Evolutionary conservation across 306 rosid species (phyloP).

Genomic region (Dryas drummondii): DNA sequence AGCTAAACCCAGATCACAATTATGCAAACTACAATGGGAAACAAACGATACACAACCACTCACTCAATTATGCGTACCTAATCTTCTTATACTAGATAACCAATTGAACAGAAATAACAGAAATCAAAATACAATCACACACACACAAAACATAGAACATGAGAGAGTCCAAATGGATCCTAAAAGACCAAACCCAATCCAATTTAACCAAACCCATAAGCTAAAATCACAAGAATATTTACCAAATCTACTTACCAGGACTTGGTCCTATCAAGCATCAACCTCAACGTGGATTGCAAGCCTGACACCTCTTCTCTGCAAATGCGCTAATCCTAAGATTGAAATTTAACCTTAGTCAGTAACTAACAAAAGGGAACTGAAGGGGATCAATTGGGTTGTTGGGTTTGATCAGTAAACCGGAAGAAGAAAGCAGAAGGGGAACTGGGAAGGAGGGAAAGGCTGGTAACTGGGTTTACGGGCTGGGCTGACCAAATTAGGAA

Average conservation of each 20-base stretch:
- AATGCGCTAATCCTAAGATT: background rate
- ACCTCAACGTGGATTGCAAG: background rate
- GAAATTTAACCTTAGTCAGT: background rate
- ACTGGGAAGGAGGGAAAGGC: too few species aligned
- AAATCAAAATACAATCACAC: background rate
- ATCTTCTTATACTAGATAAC: background rate
- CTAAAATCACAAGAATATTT: background rate
- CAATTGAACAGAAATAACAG: background rate
- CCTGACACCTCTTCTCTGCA: background rate
- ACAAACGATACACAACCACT: too few species aligned
- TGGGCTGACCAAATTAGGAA: too few species aligned
- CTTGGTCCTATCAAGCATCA: too few species aligned
- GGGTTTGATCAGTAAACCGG: too few species aligned
- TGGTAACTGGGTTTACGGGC: too few species aligned
- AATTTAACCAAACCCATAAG: constrained; percentile 5
- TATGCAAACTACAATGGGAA: too few species aligned
- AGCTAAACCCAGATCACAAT: background rate
- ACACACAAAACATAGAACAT: background rate
- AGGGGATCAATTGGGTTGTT: too few species aligned
- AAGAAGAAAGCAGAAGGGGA: too few species aligned
- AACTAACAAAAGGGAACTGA: too few species aligned
- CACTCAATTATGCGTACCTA: background rate
- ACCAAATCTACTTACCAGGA: background rate
- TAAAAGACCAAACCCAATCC: background rate
- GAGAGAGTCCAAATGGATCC: background rate